Conservation (phyloP, 305 asterid genomes). For the Fraxinus paxiana region DNA sequence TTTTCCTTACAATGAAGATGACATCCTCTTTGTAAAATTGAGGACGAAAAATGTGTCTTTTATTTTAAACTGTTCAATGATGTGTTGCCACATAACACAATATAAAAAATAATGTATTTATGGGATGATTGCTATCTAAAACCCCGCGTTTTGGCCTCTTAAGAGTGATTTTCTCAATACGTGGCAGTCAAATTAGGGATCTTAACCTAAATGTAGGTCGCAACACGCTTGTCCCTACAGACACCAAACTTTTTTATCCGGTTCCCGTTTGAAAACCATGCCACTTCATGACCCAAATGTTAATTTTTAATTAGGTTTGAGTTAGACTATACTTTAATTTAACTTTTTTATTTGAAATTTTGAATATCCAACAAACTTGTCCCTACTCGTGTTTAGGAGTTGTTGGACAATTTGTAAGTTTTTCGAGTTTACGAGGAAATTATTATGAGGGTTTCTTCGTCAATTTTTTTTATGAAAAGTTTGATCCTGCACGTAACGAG, state of each 20-base stretch:
- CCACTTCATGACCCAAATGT: background rate
- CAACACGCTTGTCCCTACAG: constrained; percentile 50
- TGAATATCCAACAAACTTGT: background rate
- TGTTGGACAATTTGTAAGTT: background rate
- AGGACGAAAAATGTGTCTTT: too few species aligned
- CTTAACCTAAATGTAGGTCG: constrained; percentile 42
- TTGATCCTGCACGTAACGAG: too few species aligned
- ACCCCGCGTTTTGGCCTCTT: constrained; percentile 55
- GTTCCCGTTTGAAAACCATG: constrained; percentile 1
- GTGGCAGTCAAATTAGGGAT: constrained; percentile 35
- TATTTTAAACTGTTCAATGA: too few species aligned
- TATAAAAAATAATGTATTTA: background rate
- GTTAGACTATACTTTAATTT: background rate
- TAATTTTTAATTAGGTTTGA: background rate
- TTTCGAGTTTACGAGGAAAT: background rate
- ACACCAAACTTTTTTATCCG: constrained; percentile 21
- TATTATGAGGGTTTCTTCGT: background rate
- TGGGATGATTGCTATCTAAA: background rate
- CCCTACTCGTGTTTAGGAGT: background rate
- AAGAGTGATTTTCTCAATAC: constrained; percentile 34
- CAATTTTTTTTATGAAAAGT: too few species aligned
- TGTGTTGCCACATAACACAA: too few species aligned
- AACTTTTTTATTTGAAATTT: background rate
- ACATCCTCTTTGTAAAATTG: too few species aligned
- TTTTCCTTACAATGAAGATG: too few species aligned